Evolutionary conservation across 768 basidiomycete genomes (phyloP).

Genomic region (Clitopilus passeckerianus): DNA sequence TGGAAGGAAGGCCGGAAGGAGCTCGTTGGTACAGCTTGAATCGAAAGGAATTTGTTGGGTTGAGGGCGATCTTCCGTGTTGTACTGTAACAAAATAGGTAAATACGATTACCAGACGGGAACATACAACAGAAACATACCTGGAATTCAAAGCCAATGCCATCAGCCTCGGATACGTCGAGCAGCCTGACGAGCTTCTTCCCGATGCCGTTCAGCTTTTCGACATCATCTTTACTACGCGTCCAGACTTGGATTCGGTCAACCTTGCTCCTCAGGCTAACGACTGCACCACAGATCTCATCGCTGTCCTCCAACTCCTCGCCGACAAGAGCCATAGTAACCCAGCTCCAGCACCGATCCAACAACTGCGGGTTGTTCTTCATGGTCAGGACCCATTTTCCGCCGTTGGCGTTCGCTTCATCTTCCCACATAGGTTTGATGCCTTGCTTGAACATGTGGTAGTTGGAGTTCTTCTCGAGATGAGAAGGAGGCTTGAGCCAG

Average conservation of each 20-base stretch:
- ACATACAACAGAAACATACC: slow-evolving; percentile 41
- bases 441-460: slow-evolving; percentile 94
- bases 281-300: slow-evolving; percentile 82
- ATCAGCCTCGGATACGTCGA: slow-evolving; percentile 82
- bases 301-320: slow-evolving; percentile 67
- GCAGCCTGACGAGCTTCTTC: slow-evolving; percentile 72
- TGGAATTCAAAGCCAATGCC: slow-evolving; percentile 89
- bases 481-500: slow-evolving; percentile 89
- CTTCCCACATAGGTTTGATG: slow-evolving; percentile 98
- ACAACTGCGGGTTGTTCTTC: slow-evolving; percentile 71
- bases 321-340: slow-evolving; percentile 90
- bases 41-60: slow-evolving; percentile 77
- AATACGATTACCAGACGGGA: no score
- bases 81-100: slow-evolving; percentile 38
- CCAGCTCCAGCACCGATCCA: slow-evolving; percentile 90
- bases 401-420: slow-evolving; percentile 84
- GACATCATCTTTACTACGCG: slow-evolving; percentile 78
- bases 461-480: slow-evolving; percentile 86
- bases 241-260: slow-evolving; percentile 92
- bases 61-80: slow-evolving; percentile 85
- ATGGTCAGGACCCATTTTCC: slow-evolving; percentile 96
- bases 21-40: slow-evolving; percentile 64
- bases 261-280: slow-evolving; percentile 84
- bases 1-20: slow-evolving; percentile 68
- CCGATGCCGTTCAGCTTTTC: slow-evolving; percentile 83